Percentiles rank a stretch among this genome's conserved stretches.
Conservation (phyloP, 768 basidiomycete genomes). For the Rhizopogon vesiculosus region DNA sequence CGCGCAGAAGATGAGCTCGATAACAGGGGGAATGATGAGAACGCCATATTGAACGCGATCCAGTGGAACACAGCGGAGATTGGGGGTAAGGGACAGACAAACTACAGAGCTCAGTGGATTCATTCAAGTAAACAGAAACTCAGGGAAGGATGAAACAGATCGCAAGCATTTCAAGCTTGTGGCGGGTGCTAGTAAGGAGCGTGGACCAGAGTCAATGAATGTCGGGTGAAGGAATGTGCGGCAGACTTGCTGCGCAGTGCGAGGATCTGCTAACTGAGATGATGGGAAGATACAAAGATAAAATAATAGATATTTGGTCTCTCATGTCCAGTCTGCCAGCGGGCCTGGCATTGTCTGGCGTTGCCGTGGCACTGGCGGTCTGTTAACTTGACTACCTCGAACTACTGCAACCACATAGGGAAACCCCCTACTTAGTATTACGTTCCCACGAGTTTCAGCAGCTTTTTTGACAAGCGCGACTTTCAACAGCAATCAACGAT, state of each 20-base stretch:
- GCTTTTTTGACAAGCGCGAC: neutral
- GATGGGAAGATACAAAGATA: constrained; percentile 23
- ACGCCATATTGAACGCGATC: constrained; percentile 39
- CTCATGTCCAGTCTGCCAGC: neutral
- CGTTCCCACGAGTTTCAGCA: neutral
- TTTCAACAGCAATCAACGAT: too few relatives aligned
- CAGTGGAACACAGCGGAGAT: constrained; percentile 65
- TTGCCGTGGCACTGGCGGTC: constrained; percentile 8
- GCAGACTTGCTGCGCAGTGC: too few relatives aligned
- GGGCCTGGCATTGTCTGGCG: neutral
- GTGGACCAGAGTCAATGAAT: constrained; percentile 9
- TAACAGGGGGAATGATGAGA: constrained; percentile 56
- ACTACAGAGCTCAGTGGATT: constrained; percentile 42
- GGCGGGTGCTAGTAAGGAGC: constrained; percentile 19
- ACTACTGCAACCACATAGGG: neutral
- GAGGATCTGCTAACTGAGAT: neutral
- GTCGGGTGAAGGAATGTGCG: constrained; percentile 28
- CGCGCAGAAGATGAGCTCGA: constrained; percentile 59
- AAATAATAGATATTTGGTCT: constrained; percentile 6
- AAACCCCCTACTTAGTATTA: too few relatives aligned
- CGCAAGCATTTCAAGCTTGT: constrained; percentile 31
- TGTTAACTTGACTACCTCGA: constrained; percentile 8
- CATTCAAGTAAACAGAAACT: constrained; percentile 6
- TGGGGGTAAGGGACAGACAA: constrained; percentile 67
- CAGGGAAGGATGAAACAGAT: constrained; percentile 11